Conservation (phyloP, 768 basidiomycete species). For the Auricularia sp. region DNA sequence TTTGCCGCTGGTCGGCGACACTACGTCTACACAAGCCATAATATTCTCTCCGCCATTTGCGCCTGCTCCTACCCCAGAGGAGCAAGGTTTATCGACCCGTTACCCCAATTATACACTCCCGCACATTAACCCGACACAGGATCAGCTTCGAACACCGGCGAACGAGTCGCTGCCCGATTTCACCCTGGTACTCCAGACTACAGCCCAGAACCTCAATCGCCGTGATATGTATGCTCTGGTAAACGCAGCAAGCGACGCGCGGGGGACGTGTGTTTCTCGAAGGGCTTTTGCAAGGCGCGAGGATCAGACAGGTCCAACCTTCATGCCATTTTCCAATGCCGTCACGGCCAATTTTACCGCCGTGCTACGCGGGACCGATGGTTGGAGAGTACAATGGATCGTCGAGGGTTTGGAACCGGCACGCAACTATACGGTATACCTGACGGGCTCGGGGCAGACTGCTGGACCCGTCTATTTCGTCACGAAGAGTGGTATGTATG, state of each 20-base stretch:
- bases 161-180: not conserved
- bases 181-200: not conserved
- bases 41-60: constrained; percentile 56
- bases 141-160: constrained; percentile 31
- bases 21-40: constrained; percentile 61
- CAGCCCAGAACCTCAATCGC: not conserved
- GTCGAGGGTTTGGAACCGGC: constrained; percentile 45
- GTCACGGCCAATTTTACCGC: constrained; percentile 30
- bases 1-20: constrained; percentile 59
- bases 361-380: constrained; percentile 48
- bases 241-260: not conserved
- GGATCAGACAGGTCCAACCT: not conserved
- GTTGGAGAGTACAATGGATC: constrained; percentile 64
- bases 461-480: constrained; percentile 60
- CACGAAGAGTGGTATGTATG: constrained; percentile 59
- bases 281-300: not conserved
- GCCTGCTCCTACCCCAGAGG: constrained; percentile 17
- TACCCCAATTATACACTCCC: constrained; percentile 76
- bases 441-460: constrained; percentile 46
- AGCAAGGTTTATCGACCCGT: constrained; percentile 23
- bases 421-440: constrained; percentile 70
- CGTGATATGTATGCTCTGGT: not conserved
- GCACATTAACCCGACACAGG: constrained; percentile 37
- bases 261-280: not conserved
- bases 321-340: constrained; percentile 8